Base-by-base conservation (phyloP, 805 yeast genomes). In the Ogataea siamensis region DNA sequence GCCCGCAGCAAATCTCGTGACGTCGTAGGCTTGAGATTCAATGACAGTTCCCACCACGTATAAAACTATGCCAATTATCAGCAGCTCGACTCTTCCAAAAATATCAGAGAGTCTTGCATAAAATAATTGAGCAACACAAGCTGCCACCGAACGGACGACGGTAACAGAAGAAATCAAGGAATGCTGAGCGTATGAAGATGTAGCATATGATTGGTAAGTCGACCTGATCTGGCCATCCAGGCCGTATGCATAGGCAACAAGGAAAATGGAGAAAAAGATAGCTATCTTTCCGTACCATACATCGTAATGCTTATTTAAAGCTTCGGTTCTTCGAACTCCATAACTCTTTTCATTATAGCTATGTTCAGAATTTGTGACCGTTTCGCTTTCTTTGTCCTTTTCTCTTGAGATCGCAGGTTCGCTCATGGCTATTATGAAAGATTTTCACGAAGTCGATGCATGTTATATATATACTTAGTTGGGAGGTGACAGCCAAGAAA, bases 81-180 rank as follows among this genome's bases (percentile, higher is more conserved):
- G 51, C 35, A 79, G 59, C 50, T 73, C 76, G 21, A 76, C 48
- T 54, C 88, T 74, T 11, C 88, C 88, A 52, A 78, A 79, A n/a
- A 71, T 66, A 55, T 81, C 86, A 7, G 83, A 71, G 24, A 81
- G 60, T 47, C 84, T 65, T 8, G 87, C 87, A 45, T 69, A 77
- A 4, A 75, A 67, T 3, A 83, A 78, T 53, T 78, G 83, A 4
- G 83, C 70, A 12, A 82, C 86, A 17, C 85, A 84, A 32, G 76
- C 83, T 34, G 78, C 70, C 26, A 81, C 83, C 20, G 74, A 63
- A 39, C 70, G 68, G 43, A 80, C 69, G 19, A 78, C 81, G 43
- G 73, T 68, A 41, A 82, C 71, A 3, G 87, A 75, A 5, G 87
- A 69, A 29, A 72, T 57, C 39, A 77, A 62, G 6, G 86, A 73